phyloP scores from a whole-genome alignment of 352 stramenopile genomes.

The Phytophthora foliorum region DNA sequence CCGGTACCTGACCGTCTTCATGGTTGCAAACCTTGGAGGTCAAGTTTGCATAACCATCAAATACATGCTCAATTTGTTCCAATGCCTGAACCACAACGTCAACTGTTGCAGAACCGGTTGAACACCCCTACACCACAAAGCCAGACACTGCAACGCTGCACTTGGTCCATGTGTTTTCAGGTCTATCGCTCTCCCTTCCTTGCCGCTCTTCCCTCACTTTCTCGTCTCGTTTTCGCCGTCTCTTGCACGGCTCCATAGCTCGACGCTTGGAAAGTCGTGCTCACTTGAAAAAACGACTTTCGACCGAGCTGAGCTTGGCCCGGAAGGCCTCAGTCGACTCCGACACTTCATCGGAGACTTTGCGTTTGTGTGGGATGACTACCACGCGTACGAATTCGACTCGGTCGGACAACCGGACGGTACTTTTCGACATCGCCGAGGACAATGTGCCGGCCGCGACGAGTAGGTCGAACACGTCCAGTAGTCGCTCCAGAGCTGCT shows the following conservation, averaged over 20 bases:
- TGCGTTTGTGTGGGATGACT: conserved; percentile 21
- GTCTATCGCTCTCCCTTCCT: conserved; percentile 24
- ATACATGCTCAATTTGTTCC: too few species aligned
- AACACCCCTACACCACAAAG: conserved; percentile 16
- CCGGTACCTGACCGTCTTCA: neutral
- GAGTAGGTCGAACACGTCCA: conserved; percentile 26
- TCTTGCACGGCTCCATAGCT: conserved; percentile 21
- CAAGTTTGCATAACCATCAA: neutral
- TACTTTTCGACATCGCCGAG: conserved; percentile 58
- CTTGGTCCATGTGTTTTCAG: conserved; percentile 32
- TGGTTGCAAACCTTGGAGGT: too few species aligned
- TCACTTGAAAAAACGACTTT: conserved; percentile 28
- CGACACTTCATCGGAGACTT: conserved; percentile 18
- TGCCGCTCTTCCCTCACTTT: conserved; percentile 35
- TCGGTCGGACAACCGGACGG: conserved; percentile 36
- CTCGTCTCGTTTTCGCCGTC: conserved; percentile 25
- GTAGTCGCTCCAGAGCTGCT: conserved; percentile 20
- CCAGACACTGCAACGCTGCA: conserved; percentile 24
- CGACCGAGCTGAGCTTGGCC: conserved; percentile 1
- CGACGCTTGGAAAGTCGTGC: conserved; percentile 10
- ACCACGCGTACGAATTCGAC: conserved; percentile 38
- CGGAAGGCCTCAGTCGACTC: conserved; percentile 10
- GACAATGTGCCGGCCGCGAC: conserved; percentile 39
- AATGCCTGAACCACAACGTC: neutral
- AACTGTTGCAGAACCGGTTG: neutral